phyloP scores from a whole-genome alignment of 2,329 filamentous ascomycete genomes.

The Chaetomium sp. region DNA sequence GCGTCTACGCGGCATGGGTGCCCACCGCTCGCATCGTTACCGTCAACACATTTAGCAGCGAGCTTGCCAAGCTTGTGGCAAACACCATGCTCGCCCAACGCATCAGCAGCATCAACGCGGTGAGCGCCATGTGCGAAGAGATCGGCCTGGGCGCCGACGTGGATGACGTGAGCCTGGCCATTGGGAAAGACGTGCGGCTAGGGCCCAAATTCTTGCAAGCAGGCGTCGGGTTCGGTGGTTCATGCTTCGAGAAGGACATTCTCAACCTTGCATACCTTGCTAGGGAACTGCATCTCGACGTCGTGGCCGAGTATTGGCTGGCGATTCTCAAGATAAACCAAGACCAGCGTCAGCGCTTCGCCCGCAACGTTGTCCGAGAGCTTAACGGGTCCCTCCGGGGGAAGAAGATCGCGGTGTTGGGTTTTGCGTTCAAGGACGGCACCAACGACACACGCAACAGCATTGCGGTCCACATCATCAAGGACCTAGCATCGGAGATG shows the following conservation, averaged over 20 bases:
- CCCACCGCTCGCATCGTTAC: conserved; percentile 55
- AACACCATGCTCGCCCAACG: conserved; percentile 67
- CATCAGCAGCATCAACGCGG: conserved; percentile 65
- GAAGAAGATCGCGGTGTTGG: conserved; percentile 60
- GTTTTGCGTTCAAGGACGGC: conserved; percentile 65
- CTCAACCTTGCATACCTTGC: conserved; percentile 61
- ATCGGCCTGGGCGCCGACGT: conserved; percentile 45
- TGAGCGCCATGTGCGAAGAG: conserved; percentile 63
- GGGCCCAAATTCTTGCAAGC: conserved; percentile 60
- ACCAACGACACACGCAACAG: conserved; percentile 62
- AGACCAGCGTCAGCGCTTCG: conserved; percentile 59
- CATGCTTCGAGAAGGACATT: conserved; percentile 66
- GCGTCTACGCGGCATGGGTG: conserved; percentile 61
- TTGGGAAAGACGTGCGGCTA: conserved; percentile 60
- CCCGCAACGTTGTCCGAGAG: conserved; percentile 53
- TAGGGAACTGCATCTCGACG: conserved; percentile 55
- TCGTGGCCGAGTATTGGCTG: conserved; percentile 63
- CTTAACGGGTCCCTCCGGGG: conserved; percentile 56
- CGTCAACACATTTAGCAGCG: conserved; percentile 62
- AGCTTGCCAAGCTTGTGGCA: conserved; percentile 63
- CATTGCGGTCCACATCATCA: conserved; percentile 55
- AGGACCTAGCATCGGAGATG: conserved; percentile 52
- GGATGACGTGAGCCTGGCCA: conserved; percentile 56
- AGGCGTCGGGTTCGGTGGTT: conserved; percentile 64
- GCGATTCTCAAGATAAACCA: conserved; percentile 61